These are phyloP conservation scores for Eucalyptus fibrosa DNA, from an alignment of 345 rosid genomes.

Conservation along the genomic window DNA sequence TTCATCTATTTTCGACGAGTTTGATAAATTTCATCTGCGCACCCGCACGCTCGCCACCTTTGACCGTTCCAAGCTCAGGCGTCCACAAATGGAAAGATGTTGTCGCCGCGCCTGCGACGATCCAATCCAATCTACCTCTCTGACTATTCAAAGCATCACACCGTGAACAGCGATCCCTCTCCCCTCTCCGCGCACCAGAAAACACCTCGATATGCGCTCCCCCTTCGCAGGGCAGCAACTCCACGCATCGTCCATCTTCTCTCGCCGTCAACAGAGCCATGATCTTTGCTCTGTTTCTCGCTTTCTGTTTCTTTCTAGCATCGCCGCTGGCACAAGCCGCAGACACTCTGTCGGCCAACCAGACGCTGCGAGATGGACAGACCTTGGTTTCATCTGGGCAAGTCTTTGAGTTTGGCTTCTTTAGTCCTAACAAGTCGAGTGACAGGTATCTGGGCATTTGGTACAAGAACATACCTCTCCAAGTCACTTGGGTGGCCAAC, in stretches of 20 bases:
- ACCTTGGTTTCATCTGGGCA: conserved; percentile 1
- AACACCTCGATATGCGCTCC: background rate
- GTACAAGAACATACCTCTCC: conserved; percentile 1
- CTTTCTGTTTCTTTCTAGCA: background rate
- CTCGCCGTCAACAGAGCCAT: background rate
- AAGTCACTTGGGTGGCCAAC: conserved; percentile 12
- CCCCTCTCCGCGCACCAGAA: background rate
- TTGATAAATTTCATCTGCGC: no score
- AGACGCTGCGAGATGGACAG: background rate
- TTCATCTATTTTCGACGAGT: no score
- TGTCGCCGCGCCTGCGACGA: no score
- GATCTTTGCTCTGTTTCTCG: background rate
- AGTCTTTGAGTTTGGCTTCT: conserved; percentile 9
- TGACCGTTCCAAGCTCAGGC: no score
- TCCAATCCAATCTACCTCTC: accelerated
- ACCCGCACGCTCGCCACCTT: no score
- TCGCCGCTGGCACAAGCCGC: background rate
- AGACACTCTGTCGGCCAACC: background rate
- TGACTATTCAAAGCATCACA: no score
- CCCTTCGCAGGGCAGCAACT: background rate
- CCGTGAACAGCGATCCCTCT: background rate
- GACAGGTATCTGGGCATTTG: conserved; percentile 5
- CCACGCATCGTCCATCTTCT: background rate
- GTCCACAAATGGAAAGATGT: no score
- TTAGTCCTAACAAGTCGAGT: background rate